Percentiles rank a stretch among this genome's conserved stretches.
These are phyloP conservation scores for Bryoerythrophyllum caledonicum DNA, from an alignment of 225 moss, liverwort and hornwort genomes.

Conservation along the genomic window DNA sequence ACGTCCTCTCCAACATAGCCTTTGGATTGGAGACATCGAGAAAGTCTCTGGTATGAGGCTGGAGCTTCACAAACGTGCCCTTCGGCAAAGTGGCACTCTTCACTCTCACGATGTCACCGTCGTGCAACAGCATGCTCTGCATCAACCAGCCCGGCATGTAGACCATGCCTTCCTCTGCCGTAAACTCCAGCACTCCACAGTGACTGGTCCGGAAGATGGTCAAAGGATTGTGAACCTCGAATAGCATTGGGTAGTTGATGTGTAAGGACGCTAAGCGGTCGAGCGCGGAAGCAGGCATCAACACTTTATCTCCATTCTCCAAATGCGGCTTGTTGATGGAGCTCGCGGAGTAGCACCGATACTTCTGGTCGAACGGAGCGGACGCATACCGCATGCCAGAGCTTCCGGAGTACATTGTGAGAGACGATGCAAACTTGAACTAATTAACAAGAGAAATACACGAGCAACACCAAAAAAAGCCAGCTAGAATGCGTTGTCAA, in stretches of 20 bases:
- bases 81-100: constrained; percentile 98
- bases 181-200: constrained; percentile 98
- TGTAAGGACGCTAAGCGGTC: constrained; percentile 97
- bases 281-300: constrained; percentile 99
- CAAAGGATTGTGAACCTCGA: constrained; percentile 93
- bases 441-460: no score
- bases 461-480: no score
- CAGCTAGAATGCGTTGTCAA: no score
- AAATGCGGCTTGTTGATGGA: constrained; percentile 66
- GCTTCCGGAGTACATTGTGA: no score
- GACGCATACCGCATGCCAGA: no score
- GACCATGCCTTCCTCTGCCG: constrained; percentile 99
- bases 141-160: constrained; percentile 99
- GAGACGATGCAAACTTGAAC: no score
- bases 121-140: constrained; percentile 97
- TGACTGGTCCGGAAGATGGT: constrained; percentile 86
- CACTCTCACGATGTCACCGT: constrained; percentile 96
- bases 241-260: constrained; percentile 97
- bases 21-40: constrained; percentile 98
- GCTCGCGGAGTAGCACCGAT: no score
- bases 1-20: constrained; percentile 94
- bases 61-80: constrained; percentile 96
- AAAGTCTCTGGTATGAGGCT: constrained; percentile 98
- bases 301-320: constrained; percentile 98
- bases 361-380: no score